Conservation (phyloP, 208 protist genomes). For the Wallacemonas sp. region DNA sequence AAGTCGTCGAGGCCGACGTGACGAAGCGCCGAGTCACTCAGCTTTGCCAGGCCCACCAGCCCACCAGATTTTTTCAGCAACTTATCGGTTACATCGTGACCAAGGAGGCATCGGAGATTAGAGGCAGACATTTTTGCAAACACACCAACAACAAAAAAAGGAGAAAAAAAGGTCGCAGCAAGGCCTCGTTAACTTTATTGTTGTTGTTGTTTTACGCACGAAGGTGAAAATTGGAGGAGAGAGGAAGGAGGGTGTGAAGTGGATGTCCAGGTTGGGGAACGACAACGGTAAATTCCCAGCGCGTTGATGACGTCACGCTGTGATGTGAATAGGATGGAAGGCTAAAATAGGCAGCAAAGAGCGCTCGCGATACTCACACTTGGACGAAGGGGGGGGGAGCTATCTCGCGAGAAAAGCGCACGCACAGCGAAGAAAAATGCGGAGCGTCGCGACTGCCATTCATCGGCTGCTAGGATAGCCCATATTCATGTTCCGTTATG, state of each 20-base stretch:
- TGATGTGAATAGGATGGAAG: too few species aligned
- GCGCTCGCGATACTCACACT: too few species aligned
- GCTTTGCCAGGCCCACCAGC: constrained; percentile 42
- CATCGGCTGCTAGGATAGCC: too few species aligned
- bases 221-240: not conserved
- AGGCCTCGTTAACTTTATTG: too few species aligned
- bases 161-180: not conserved
- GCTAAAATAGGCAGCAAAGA: too few species aligned
- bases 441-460: too few species aligned
- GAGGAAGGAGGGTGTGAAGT: not conserved
- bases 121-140: constrained; percentile 28
- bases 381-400: too few species aligned
- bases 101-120: constrained; percentile 66
- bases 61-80: constrained; percentile 57
- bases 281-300: not conserved
- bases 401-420: too few species aligned
- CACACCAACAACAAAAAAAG: not conserved
- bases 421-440: too few species aligned
- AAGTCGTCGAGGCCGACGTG: constrained; percentile 66
- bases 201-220: not conserved
- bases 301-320: too few species aligned
- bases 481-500: too few species aligned
- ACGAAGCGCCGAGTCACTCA: constrained; percentile 67
- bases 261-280: not conserved
- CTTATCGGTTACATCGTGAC: constrained; percentile 38